Conservation (phyloP, 1,284 basidiomycete species). For the Boletus mariae region DNA sequence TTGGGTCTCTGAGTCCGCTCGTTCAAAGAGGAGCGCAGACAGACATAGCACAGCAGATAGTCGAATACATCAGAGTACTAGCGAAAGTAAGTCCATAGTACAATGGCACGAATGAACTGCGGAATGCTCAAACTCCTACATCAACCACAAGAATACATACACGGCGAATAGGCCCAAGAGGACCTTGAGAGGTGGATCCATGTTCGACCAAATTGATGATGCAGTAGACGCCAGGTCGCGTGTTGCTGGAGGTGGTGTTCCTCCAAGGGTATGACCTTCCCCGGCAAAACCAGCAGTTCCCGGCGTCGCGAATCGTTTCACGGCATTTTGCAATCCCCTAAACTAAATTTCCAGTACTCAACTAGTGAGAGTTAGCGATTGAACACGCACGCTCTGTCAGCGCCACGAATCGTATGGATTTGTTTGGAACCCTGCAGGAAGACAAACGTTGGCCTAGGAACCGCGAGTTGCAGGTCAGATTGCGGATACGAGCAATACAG, state of each 20-base stretch:
- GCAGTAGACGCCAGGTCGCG: conserved; percentile 36
- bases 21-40: conserved; percentile 51
- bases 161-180: conserved; percentile 56
- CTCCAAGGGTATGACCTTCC: conserved; percentile 66
- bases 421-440: conserved; percentile 67
- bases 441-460: conserved; percentile 70
- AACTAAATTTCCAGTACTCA: conserved; percentile 3
- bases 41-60: conserved; percentile 49
- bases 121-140: conserved; percentile 16
- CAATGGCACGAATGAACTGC: too few species aligned
- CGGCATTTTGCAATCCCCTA: conserved; percentile 56
- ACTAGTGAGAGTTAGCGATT: neutral
- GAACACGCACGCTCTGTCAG: conserved; percentile 53
- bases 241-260: conserved; percentile 33
- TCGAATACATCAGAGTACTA: too few species aligned
- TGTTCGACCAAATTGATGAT: conserved; percentile 34
- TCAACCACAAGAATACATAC: conserved; percentile 65
- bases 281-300: conserved; percentile 53
- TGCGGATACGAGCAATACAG: neutral
- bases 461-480: conserved; percentile 1
- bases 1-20: conserved; percentile 38
- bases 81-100: too few species aligned
- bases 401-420: conserved; percentile 67
- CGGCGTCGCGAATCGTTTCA: conserved; percentile 47
- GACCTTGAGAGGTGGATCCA: conserved; percentile 65